Evolutionary conservation across 345 rosid genomes (phyloP), one percentile per base, ranked within the genome.

Genomic region (Gossypium turneri): DNA sequence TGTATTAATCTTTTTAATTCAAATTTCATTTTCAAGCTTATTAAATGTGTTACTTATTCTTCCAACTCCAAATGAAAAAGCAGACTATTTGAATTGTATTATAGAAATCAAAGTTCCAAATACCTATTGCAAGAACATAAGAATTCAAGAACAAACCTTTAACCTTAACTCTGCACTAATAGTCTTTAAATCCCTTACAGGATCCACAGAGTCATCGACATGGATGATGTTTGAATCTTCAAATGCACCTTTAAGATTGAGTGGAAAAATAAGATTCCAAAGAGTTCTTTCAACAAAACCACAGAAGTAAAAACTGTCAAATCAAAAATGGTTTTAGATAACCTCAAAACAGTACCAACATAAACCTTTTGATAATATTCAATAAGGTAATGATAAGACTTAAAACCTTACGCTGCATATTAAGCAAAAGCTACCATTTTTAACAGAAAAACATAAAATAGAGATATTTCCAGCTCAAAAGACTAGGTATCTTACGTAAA

Each of bases 161-260:
- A 91, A 86, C 15, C 98, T 89, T 75, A 95, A 75, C 79, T 95
- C 99, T 52, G 80, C 88, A 81, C 86, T 85, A 56, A 95, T 93
- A 79, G 85, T 81, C 85, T 93, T 98, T 48, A 93, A 82, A 79
- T 95, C 99, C 85, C 99, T 87, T 51, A 93, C 99, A 67, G 99
- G 99, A 80, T 95, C 98, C 45, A 95, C 85, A 48, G 89, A 20
- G 76, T 95, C 99, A 83, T 95, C 99, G 2, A 95, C 99, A 80
- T 95, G 99, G 76, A 95, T 86, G 77, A 95, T 89, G 75, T 95
- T 97, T 11, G 98, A 74, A 87, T 95, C 98, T 80, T 95, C 99
- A 81, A 95, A 95, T 67, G 99, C 99, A 74, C 98, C 98, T 94
- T 72, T 2, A 75, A 11, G 53, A 1, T 77, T 16, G 50, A 70